Percentiles rank a stretch among this genome's conserved stretches.
Conservation (phyloP, 768 basidiomycete genomes). For the Lactarius hatsudake region DNA sequence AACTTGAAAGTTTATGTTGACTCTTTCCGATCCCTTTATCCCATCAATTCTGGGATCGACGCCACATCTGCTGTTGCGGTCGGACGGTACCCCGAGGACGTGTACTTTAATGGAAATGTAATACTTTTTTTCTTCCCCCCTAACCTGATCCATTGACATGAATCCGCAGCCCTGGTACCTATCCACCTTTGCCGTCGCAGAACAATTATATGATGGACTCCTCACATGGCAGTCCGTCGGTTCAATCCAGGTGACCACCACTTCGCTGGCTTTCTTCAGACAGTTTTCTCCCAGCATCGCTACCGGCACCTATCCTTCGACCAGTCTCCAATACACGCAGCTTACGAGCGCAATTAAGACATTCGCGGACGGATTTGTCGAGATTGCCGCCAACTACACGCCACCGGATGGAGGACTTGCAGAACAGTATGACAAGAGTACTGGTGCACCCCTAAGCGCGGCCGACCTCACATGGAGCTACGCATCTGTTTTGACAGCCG, state of each 20-base stretch:
- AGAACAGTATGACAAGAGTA: conserved; percentile 56
- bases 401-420: conserved; percentile 57
- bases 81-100: conserved; percentile 77
- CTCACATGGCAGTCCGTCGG: conserved; percentile 58
- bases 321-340: conserved; percentile 46
- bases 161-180: conserved; percentile 68
- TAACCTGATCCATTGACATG: not conserved
- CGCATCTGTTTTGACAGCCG: conserved; percentile 62
- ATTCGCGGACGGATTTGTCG: conserved; percentile 67
- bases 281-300: conserved; percentile 51
- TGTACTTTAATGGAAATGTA: conserved; percentile 70
- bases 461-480: conserved; percentile 76
- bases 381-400: conserved; percentile 57
- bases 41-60: conserved; percentile 58
- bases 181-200: conserved; percentile 66
- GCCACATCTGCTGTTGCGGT: conserved; percentile 59
- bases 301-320: conserved; percentile 52
- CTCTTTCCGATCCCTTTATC: conserved; percentile 66
- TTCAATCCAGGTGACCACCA: conserved; percentile 51
- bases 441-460: conserved; percentile 58
- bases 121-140: not conserved
- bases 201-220: conserved; percentile 74
- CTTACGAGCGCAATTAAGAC: conserved; percentile 48
- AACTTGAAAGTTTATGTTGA: conserved; percentile 70
- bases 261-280: conserved; percentile 69